Conservation (phyloP, 345 rosid species). For the Hibiscus trionum region DNA sequence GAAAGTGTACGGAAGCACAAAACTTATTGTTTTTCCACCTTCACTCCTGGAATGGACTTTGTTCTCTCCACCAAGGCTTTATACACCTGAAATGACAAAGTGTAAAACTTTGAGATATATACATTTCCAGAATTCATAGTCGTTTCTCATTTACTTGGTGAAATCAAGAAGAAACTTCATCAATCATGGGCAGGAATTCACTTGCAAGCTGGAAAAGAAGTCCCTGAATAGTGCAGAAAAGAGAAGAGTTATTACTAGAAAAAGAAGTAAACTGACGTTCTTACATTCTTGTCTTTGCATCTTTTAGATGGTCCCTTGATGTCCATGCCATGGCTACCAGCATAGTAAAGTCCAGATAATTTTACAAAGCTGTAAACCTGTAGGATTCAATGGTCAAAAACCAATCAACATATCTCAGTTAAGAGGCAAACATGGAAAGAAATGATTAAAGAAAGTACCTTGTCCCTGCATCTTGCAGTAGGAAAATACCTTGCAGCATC, state of each 20-base stretch:
- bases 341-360: slow-evolving; percentile 74
- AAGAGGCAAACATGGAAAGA: not conserved
- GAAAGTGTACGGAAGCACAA: slow-evolving; percentile 83
- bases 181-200: slow-evolving; percentile 80
- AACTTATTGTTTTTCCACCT: slow-evolving; percentile 93
- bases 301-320: slow-evolving; percentile 69
- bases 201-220: slow-evolving; percentile 75
- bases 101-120: too few relatives aligned
- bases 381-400: not conserved
- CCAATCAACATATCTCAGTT: not conserved
- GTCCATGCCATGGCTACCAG: slow-evolving; percentile 99
- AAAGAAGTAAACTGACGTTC: not conserved
- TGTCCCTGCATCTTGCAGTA: slow-evolving; percentile 88
- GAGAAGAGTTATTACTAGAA: not conserved
- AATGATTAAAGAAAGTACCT: slow-evolving; percentile 32
- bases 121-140: not conserved
- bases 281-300: slow-evolving; percentile 34
- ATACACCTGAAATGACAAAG: slow-evolving; percentile 30
- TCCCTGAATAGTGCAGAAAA: slow-evolving; percentile 24
- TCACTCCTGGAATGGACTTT: slow-evolving; percentile 61
- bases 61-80: slow-evolving; percentile 50
- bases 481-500: slow-evolving; percentile 66
- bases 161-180: slow-evolving; percentile 39
- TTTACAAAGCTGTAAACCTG: slow-evolving; percentile 83
- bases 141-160: not conserved